Conservation (phyloP, 176 grass and related monocot genomes). For the Ampelocalamus luodianensis region DNA sequence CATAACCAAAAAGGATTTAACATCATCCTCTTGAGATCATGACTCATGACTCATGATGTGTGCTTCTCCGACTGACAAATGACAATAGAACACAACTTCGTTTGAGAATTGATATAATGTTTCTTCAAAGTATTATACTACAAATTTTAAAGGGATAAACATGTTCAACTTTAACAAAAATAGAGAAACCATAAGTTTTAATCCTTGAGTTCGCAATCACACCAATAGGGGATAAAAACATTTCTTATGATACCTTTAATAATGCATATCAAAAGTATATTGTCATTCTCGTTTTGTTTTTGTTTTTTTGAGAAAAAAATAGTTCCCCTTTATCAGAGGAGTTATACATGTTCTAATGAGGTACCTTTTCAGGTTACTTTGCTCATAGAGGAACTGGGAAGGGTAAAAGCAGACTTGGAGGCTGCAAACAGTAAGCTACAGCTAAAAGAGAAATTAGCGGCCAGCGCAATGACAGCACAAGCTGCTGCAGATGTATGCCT, state of each 20-base stretch:
- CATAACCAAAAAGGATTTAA: too few relatives aligned
- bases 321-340: background rate
- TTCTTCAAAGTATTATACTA: background rate
- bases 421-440: slow-evolving; percentile 60
- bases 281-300: background rate
- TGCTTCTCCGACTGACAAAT: slow-evolving; percentile 18
- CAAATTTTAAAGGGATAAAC: background rate
- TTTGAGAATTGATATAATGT: background rate
- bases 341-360: slow-evolving; percentile 26
- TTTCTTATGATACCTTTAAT: background rate
- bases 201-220: slow-evolving; percentile 13
- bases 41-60: background rate
- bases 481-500: slow-evolving; percentile 73
- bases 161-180: background rate
- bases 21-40: slow-evolving; percentile 7
- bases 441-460: slow-evolving; percentile 66
- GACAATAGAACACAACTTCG: background rate
- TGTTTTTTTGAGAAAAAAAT: too few relatives aligned
- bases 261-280: background rate
- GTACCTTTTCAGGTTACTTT: slow-evolving; percentile 51
- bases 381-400: slow-evolving; percentile 63
- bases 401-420: slow-evolving; percentile 52
- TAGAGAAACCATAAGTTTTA: background rate
- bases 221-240: background rate
- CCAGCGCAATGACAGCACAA: slow-evolving; percentile 76